Evolutionary conservation across 345 rosid species (phyloP), one percentile per base, ranked within the genome.

Genomic region (Acer campestre): DNA sequence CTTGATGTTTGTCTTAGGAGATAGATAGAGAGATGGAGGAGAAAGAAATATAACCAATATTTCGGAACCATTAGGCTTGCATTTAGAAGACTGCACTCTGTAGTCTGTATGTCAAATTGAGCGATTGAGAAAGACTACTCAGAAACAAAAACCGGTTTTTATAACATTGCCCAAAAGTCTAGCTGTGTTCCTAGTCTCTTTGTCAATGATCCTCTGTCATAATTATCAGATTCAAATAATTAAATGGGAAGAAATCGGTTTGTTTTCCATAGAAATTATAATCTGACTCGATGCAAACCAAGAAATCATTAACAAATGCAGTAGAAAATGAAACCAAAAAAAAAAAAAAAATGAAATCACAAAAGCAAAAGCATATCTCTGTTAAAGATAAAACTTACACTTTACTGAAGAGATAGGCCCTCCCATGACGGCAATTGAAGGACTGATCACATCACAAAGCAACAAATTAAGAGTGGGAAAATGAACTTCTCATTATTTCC

Each of bases 361-460:
- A 31, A 55, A 35, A 49, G 14, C 16, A 49, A 46, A 25, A 23
- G 20, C 35, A 35, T 10, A 23, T 14, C 17, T 7, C 23, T 44
- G 10, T 17, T 40, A 22, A 20, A 44, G 9, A 56, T 25, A 49
- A 29, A 78, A 81, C 85, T 83, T 76, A 87, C 90, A 81, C 90
- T 14, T 81, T 79, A 70, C 56, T 85, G 85, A 83, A 87, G 62
- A 85, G 80, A 76, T 73, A 87, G 11, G 88, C 88, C 83, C 83
- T 87, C 75, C 88, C 90, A 67, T 56, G 81, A 44, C 79, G 75
- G 58, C 84, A 87, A 61, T 46, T 81, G 75, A 87, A 85, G 38
- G 80, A 68, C 86, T 82, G 84, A 17, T 44, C 69, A 69, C 61
- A 61, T 67, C 56, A 70, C 75, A 82, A 75, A 59, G 59, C 61